phyloP scores from a whole-genome alignment of 495 filamentous ascomycete species.

The Podospora pseudoanserina region DNA sequence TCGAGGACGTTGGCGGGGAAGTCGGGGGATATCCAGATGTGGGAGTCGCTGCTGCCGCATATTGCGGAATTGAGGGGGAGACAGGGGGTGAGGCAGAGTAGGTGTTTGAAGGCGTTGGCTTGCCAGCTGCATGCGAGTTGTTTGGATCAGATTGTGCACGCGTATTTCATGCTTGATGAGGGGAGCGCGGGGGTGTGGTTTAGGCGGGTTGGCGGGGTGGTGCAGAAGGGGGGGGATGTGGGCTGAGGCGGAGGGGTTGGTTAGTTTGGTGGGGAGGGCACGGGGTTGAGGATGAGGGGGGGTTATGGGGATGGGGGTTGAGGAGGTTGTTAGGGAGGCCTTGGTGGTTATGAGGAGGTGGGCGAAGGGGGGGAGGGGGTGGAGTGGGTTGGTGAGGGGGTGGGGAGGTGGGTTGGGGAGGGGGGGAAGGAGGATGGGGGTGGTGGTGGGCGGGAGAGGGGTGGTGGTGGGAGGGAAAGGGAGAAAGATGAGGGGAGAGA shows the following conservation, averaged over 20 bases:
- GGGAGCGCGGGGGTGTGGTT: conserved; percentile 16
- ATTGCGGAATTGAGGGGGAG: conserved; percentile 30
- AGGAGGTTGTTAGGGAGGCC: conserved; percentile 28
- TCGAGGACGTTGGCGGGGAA: conserved; percentile 25
- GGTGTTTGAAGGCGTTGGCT: conserved; percentile 30
- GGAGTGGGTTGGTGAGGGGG: conserved; percentile 25
- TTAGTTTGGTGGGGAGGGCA: conserved; percentile 22
- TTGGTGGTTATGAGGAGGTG: conserved; percentile 31
- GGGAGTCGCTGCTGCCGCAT: conserved; percentile 34
- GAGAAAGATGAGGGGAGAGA: neutral
- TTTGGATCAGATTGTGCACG: conserved; percentile 35
- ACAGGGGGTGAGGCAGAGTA: conserved; percentile 11
- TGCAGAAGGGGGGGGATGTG: conserved; percentile 25
- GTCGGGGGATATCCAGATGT: conserved; percentile 21
- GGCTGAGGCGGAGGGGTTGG: conserved; percentile 20
- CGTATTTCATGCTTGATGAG: conserved; percentile 27
- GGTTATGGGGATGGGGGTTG: conserved; percentile 26
- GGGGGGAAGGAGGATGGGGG: conserved; percentile 12
- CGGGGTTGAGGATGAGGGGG: conserved; percentile 18
- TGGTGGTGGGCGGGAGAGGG: conserved; percentile 11
- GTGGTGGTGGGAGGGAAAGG: conserved; percentile 9
- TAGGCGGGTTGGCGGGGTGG: conserved; percentile 18
- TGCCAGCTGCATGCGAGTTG: conserved; percentile 36
- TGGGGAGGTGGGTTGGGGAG: conserved; percentile 12
- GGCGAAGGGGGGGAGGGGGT: conserved; percentile 32